These are phyloP conservation scores for Dalbergia cultrata DNA, from an alignment of 306 rosid species.

Conservation along the genomic window DNA sequence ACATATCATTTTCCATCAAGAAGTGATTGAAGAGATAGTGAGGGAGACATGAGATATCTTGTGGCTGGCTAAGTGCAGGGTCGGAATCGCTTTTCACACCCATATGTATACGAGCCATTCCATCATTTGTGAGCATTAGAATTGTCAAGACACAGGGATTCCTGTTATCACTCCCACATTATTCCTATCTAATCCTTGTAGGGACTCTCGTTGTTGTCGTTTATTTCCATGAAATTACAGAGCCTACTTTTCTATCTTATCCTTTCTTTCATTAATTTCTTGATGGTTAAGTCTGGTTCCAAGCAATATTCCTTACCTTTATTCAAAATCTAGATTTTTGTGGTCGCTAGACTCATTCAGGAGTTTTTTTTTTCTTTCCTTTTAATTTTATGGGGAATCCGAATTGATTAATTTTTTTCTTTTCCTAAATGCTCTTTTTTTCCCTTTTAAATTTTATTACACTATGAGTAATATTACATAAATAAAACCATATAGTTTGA, in stretches of 20 bases:
- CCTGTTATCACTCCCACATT: constrained; percentile 3
- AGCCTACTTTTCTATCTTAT: neutral
- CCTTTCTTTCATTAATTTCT: too few relatives aligned
- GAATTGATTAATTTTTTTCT: too few relatives aligned
- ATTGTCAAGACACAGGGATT: constrained; percentile 10
- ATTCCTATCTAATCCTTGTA: constrained; percentile 15
- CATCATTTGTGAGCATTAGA: constrained; percentile 18
- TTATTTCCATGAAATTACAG: constrained; percentile 9
- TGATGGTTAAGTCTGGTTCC: too few relatives aligned
- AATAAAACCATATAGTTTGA: too few relatives aligned
- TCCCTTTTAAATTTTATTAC: too few relatives aligned
- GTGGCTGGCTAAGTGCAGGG: constrained; percentile 31
- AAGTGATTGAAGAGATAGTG: constrained; percentile 27
- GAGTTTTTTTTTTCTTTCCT: too few relatives aligned
- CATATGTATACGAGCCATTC: neutral
- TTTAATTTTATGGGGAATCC: too few relatives aligned
- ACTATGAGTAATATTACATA: too few relatives aligned
- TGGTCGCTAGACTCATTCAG: too few relatives aligned
- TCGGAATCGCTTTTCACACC: constrained; percentile 41
- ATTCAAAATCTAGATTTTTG: too few relatives aligned
- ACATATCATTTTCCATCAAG: constrained; percentile 14
- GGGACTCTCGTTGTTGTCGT: neutral
- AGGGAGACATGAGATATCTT: neutral
- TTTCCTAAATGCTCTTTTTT: too few relatives aligned
- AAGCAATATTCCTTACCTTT: too few relatives aligned